Evolutionary conservation across 2,329 filamentous ascomycete species (phyloP), one percentile per base, ranked within the genome.

Genomic region (Fusarium ramigenum): DNA sequence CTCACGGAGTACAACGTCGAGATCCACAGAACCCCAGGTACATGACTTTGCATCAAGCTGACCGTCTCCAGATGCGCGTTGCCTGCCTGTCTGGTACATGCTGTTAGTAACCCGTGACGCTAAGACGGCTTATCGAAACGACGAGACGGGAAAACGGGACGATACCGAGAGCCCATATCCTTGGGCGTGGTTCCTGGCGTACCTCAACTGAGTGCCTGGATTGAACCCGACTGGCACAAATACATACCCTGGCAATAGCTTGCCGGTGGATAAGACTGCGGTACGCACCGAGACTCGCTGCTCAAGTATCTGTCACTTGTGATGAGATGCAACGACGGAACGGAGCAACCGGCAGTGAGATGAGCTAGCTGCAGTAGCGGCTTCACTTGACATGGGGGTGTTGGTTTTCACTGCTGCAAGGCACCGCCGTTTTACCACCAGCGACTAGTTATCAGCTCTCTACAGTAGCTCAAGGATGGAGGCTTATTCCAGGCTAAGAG

Each of bases 331-430:
- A 49, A 58, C 42, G 8, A 50, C 47, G n/a, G n/a, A 42, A 69
- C 66, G 70, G 70, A 73, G 62, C 19, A 57, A 57, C 70, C 70
- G 70, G 70, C 53, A 73, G 23, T 49, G 34, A 40, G 40, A 32
- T 64, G 50, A 60, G 53, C 64, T 68, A 66, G 44, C 30, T 42
- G 44, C 32, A 58, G 56, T 58, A 70, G 68, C 54, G 66, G 32
- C 23, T 56, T 50, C 43, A 63, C 46, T 58, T 44, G 62, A 52
- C 67, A 67, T 43, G 60, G 60, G 50, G 47, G 28, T 74, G 72
- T 68, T 59, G 37, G 42, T 74, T 40, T 71, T 68, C 53, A 43
- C 58, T 72, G 50, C 69, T 73, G 70, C 70, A 73, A 73, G 70
- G 70, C 63, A 73, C 70, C 54, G 34, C 60, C 56, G 70, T 66